Evolutionary conservation across 1,284 basidiomycete species (phyloP).

Genomic region (Acaromyces ingoldii): DNA sequence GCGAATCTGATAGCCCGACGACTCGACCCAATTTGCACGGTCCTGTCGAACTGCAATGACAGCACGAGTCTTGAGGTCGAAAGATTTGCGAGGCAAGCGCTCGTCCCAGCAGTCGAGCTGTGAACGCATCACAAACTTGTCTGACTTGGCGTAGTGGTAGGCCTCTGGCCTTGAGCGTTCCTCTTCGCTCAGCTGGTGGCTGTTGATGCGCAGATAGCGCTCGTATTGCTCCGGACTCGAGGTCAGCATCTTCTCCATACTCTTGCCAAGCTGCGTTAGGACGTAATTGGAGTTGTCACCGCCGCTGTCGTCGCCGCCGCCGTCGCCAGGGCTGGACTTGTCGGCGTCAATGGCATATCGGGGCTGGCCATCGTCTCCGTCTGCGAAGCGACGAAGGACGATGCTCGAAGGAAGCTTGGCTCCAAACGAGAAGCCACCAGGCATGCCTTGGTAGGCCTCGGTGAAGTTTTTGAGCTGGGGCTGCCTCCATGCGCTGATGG

Average conservation of each 20-base stretch:
- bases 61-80: constrained; percentile 93
- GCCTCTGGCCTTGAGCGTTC: constrained; percentile 52
- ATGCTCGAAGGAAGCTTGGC: constrained; percentile 75
- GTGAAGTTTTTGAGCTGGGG: constrained; percentile 48
- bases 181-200: constrained; percentile 40
- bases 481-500: constrained; percentile 48
- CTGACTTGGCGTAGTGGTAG: constrained; percentile 58
- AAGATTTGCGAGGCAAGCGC: constrained; percentile 79
- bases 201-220: constrained; percentile 58
- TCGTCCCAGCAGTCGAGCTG: constrained; percentile 83
- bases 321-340: constrained; percentile 52
- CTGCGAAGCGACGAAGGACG: constrained; percentile 53
- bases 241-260: constrained; percentile 85
- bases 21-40: constrained; percentile 68
- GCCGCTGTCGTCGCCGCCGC: constrained; percentile 18
- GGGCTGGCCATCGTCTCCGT: background rate
- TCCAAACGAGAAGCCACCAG: constrained; percentile 68
- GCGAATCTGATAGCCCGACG: constrained; percentile 48
- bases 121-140: constrained; percentile 82
- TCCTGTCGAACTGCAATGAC: constrained; percentile 79
- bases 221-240: constrained; percentile 64
- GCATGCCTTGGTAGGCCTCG: constrained; percentile 60
- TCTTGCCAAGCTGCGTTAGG: constrained; percentile 63
- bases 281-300: constrained; percentile 46
- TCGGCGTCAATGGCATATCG: constrained; percentile 77